Evolutionary conservation across 1,284 basidiomycete species (phyloP).

Genomic region (Apiotrichum mycotoxinovorans): DNA sequence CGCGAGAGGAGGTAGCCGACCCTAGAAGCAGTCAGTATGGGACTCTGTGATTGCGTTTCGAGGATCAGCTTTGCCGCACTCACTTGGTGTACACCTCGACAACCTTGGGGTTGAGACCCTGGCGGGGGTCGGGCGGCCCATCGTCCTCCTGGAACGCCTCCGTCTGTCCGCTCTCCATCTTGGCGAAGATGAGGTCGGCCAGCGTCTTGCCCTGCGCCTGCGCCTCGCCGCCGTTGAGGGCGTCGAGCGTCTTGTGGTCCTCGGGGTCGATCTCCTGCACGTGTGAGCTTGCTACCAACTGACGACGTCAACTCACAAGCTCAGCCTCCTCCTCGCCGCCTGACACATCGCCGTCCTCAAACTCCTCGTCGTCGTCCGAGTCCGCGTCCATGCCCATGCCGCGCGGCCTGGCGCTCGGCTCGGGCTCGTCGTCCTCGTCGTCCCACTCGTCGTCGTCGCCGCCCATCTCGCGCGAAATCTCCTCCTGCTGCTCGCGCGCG

Average conservation of each 20-base stretch:
- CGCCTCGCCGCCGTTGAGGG: conserved; percentile 52
- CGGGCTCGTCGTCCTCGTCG: conserved; percentile 49
- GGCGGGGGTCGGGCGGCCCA: conserved; percentile 70
- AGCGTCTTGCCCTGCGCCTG: conserved; percentile 67
- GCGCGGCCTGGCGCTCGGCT: conserved; percentile 24
- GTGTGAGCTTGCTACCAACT: not conserved
- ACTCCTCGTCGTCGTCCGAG: conserved; percentile 42
- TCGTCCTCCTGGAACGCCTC: conserved; percentile 56
- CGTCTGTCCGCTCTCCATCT: conserved; percentile 66
- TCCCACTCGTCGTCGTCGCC: conserved; percentile 48
- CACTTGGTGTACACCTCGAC: conserved; percentile 94
- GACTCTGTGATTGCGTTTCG: not conserved
- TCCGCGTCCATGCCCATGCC: conserved; percentile 20
- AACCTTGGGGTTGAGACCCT: conserved; percentile 92
- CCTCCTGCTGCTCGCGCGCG: conserved; percentile 89
- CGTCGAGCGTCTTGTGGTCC: conserved; percentile 79
- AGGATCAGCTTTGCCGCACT: conserved; percentile 31
- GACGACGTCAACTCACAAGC: conserved; percentile 44
- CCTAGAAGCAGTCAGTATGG: conserved; percentile 53
- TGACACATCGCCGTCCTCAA: conserved; percentile 44
- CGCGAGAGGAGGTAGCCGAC: conserved; percentile 80
- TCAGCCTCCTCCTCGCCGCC: conserved; percentile 56
- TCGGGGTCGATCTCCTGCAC: conserved; percentile 79
- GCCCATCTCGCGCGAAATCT: conserved; percentile 62
- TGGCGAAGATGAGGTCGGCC: conserved; percentile 93